Percentiles rank a stretch among this genome's conserved stretches.
These are phyloP conservation scores for Trichosporon asahii DNA, from an alignment of 1,284 basidiomycete genomes.

Conservation along the genomic window DNA sequence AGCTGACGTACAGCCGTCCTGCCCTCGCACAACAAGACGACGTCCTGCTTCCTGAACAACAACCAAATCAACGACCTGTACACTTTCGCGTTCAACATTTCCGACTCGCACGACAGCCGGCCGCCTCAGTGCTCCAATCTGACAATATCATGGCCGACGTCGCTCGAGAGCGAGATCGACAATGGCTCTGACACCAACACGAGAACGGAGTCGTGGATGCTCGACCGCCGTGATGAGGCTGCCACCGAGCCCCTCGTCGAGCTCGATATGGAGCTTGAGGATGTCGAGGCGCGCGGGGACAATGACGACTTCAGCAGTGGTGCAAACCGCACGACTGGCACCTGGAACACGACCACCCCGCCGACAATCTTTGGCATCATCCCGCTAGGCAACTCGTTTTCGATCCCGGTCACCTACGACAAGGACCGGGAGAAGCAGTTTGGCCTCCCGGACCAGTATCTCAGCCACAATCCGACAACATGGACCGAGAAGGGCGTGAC, in stretches of 20 bases:
- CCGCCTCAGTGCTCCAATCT: constrained; percentile 49
- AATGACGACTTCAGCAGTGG: constrained; percentile 19
- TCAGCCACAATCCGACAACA: constrained; percentile 43
- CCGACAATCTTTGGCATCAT: constrained; percentile 50
- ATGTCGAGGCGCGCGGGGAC: background rate
- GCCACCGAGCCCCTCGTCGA: background rate
- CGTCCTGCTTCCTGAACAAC: constrained; percentile 40
- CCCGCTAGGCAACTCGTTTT: constrained; percentile 48
- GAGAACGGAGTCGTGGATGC: background rate
- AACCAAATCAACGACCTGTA: constrained; percentile 40
- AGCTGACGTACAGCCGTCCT: constrained; percentile 33
- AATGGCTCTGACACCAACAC: background rate
- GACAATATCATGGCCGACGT: constrained; percentile 46
- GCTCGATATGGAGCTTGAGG: background rate
- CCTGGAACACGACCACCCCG: constrained; percentile 44
- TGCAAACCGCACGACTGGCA: constrained; percentile 12
- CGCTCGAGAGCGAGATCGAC: constrained; percentile 31
- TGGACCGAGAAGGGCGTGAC: constrained; percentile 41
- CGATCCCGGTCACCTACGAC: constrained; percentile 44
- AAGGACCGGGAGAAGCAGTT: constrained; percentile 29
- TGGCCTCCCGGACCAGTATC: constrained; percentile 31
- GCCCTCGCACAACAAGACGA: constrained; percentile 20
- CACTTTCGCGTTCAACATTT: constrained; percentile 47
- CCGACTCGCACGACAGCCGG: constrained; percentile 26
- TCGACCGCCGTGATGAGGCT: background rate